Conservation (phyloP, 2,329 filamentous ascomycete genomes). For the Aspergillus sp. region DNA sequence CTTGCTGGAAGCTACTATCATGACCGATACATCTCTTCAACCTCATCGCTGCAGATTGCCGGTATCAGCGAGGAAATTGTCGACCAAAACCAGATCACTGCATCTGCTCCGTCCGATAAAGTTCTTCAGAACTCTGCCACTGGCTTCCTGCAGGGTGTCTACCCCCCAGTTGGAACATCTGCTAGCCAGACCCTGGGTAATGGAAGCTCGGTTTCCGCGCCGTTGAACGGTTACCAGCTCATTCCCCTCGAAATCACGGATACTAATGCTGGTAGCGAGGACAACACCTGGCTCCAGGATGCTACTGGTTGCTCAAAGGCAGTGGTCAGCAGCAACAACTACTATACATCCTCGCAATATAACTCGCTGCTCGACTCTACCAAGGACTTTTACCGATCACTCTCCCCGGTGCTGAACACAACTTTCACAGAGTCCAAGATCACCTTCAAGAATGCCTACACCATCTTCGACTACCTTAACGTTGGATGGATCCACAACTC, state of each 20-base stretch:
- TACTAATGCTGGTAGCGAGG: constrained; percentile 56
- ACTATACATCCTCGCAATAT: constrained; percentile 51
- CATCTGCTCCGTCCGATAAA: constrained; percentile 67
- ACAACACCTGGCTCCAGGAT: constrained; percentile 55
- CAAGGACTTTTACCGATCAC: constrained; percentile 48
- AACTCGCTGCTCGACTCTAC: constrained; percentile 44
- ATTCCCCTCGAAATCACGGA: constrained; percentile 65
- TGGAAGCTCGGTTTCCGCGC: constrained; percentile 60
- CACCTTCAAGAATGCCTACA: constrained; percentile 60
- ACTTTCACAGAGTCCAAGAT: constrained; percentile 47
- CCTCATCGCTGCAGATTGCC: constrained; percentile 57
- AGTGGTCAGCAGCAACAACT: constrained; percentile 54
- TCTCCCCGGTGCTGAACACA: constrained; percentile 49
- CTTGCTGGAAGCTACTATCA: constrained; percentile 71
- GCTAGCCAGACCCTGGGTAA: constrained; percentile 65
- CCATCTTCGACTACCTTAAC: constrained; percentile 62
- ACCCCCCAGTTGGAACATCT: constrained; percentile 65
- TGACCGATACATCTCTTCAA: constrained; percentile 63
- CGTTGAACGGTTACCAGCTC: constrained; percentile 77
- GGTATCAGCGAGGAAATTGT: constrained; percentile 64
- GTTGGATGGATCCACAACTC: constrained; percentile 59
- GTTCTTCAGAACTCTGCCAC: constrained; percentile 77
- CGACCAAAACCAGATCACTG: constrained; percentile 64
- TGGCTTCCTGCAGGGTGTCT: constrained; percentile 79
- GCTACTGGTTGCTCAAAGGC: constrained; percentile 53